Evolutionary conservation across 345 rosid genomes (phyloP).

Genomic region (Dimocarpus longan): DNA sequence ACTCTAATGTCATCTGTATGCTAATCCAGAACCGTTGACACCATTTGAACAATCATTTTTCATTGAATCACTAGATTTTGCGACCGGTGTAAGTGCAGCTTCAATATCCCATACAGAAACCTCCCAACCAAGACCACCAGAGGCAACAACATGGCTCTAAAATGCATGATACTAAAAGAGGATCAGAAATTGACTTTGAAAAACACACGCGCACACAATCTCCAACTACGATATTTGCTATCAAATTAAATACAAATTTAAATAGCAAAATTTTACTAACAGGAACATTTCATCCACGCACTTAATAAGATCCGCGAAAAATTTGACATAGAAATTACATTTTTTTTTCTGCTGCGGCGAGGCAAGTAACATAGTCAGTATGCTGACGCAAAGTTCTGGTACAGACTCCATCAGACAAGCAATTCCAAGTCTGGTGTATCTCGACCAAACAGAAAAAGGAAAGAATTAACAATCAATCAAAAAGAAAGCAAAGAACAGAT

Average conservation of each 20-base stretch:
- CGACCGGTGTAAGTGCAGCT: conserved; percentile 76
- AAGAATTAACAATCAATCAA: conserved; percentile 18
- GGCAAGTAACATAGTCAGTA: conserved; percentile 95
- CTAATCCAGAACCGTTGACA: conserved; percentile 61
- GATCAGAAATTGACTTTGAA: conserved; percentile 56
- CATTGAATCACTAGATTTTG: conserved; percentile 66
- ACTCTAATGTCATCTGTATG: conserved; percentile 95
- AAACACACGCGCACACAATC: neutral
- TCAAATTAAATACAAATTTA: conserved; percentile 17
- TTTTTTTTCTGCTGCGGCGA: conserved; percentile 83
- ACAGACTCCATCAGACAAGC: conserved; percentile 87
- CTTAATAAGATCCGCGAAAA: conserved; percentile 36
- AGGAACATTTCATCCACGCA: conserved; percentile 32
- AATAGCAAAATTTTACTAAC: conserved; percentile 18
- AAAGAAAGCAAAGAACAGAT: conserved; percentile 6
- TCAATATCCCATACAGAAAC: conserved; percentile 99
- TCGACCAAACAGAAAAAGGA: conserved; percentile 14
- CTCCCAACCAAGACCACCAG: conserved; percentile 99
- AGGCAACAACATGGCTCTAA: conserved; percentile 95
- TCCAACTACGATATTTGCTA: conserved; percentile 4
- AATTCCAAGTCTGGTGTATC: conserved; percentile 73
- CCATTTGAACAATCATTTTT: conserved; percentile 84
- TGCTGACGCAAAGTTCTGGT: conserved; percentile 89
- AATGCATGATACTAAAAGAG: conserved; percentile 66
- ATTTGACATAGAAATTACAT: conserved; percentile 64